These are phyloP conservation scores for Scytalidium lignicola DNA, from an alignment of 2,329 filamentous ascomycete species.

Conservation along the genomic window DNA sequence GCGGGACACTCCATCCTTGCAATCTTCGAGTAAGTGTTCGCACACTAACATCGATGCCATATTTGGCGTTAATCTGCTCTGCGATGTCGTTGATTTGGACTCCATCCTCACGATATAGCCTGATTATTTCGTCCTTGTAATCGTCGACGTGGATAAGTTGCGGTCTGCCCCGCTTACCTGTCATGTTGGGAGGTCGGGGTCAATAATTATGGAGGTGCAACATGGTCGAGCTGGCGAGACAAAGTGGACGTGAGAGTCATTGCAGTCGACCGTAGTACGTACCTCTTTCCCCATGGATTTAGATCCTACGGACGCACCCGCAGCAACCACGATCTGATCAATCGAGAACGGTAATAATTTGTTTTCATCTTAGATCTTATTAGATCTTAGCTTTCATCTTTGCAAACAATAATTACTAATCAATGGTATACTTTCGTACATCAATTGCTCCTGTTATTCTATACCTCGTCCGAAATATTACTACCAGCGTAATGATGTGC, in stretches of 20 bases:
- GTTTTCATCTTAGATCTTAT: too few species aligned
- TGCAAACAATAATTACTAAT: too few species aligned
- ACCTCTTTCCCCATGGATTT: background rate
- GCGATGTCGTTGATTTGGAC: conserved; percentile 23
- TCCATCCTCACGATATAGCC: conserved; percentile 20
- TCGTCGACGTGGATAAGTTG: conserved; percentile 20
- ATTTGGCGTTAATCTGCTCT: conserved; percentile 19
- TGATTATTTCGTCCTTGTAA: conserved; percentile 23
- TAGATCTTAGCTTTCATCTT: too few species aligned
- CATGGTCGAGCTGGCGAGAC: background rate
- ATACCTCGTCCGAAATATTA: too few species aligned
- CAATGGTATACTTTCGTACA: too few species aligned
- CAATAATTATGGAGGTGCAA: background rate
- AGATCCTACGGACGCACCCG: too few species aligned
- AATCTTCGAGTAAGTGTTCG: conserved; percentile 23
- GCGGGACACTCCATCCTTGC: conserved; percentile 21
- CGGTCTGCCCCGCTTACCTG: conserved; percentile 19
- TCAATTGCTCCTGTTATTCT: too few species aligned
- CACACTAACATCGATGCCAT: conserved; percentile 22
- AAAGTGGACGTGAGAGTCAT: background rate
- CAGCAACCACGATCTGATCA: too few species aligned
- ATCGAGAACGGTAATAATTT: too few species aligned
- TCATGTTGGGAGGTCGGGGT: background rate
- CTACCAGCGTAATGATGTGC: too few species aligned
- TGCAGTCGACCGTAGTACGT: background rate